Base-by-base conservation (phyloP, 2,329 filamentous ascomycete genomes). In the Aureobasidium sp. region DNA sequence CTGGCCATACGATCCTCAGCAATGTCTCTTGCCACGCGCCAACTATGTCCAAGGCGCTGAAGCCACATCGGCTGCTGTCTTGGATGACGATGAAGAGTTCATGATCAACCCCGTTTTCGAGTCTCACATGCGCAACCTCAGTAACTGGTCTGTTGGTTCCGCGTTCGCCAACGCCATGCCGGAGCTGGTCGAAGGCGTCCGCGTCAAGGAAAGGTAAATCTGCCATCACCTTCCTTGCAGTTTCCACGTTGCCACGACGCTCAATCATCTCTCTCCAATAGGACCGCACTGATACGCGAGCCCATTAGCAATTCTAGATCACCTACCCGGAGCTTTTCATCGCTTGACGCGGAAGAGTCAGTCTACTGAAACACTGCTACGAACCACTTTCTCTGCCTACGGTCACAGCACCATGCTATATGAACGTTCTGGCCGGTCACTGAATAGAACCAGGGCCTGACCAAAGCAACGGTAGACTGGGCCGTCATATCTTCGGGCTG, bases 51-150 rank as follows among this genome's bases (percentile, higher is more conserved):
- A 70, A 69, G 22, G 22, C 66, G 71, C 42, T 27, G 64, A 63
- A 39, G 56, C 65, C 57, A 15, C 59, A 61, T 20, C 57, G 37
- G n/a, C 57, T 52, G 17, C 52, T 48, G 27, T 52, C 7, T 22
- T 79, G 3, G 60, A 62, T 5, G 66, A 66, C 5, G 76, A 77
- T 5, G 84, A 87, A 9, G 87, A 91, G 68, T 78, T 91, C 64
- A 81, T 89, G 66, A 90, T 96, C 65, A 96, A 94, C 66, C 91
- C 91, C 0, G 89, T 90, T 0, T 96, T 96, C 72, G 90, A 95
- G 75, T 80, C 85, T 41, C 91, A 97, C 72, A 71, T 96, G 53
- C 77, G 87, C 3, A 81, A 89, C 47, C 70, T 91, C 42, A 83
- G 86, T 63, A 96, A 96, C 69, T 97, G 92, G 91, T 88, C 84